Evolutionary conservation across 2,329 filamentous ascomycete species (phyloP).

Genomic region (Trichoderma sp.): DNA sequence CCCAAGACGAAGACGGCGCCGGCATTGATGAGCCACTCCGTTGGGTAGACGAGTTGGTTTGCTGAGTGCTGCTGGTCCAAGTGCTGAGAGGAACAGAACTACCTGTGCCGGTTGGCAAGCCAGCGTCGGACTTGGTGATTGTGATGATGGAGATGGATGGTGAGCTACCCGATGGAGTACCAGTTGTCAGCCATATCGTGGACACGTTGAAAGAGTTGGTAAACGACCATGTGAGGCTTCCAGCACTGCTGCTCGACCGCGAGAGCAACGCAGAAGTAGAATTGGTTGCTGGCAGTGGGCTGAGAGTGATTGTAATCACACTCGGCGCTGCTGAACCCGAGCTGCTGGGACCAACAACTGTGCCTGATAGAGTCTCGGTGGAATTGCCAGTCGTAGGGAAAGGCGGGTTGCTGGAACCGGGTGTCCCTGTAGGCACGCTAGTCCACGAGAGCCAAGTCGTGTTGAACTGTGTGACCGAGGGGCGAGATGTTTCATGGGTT

Average conservation of each 20-base stretch:
- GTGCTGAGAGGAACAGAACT: neutral
- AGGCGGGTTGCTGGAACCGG: neutral
- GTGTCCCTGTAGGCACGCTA: neutral
- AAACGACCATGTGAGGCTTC: conserved; percentile 14
- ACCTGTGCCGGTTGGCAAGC: neutral
- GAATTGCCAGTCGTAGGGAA: conserved; percentile 13
- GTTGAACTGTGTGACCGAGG: neutral
- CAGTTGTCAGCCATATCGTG: conserved; percentile 6
- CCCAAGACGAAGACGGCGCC: neutral
- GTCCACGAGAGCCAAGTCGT: conserved; percentile 14
- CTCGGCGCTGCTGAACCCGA: neutral
- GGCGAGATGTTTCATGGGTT: neutral
- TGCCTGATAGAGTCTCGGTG: conserved; percentile 11
- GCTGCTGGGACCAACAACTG: neutral
- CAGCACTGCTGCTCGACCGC: neutral
- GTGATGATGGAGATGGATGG: neutral
- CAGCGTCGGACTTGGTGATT: neutral
- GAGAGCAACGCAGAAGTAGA: neutral
- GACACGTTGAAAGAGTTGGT: conserved; percentile 11
- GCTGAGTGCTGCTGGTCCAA: neutral
- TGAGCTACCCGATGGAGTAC: neutral
- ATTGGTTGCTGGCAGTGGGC: conserved; percentile 12
- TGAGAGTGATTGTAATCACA: conserved; percentile 13
- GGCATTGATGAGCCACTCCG: neutral
- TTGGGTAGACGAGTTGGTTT: neutral